Evolutionary conservation across 495 filamentous ascomycete species (phyloP), one percentile per base, ranked within the genome.

Genomic region (Patellaria atrata): DNA sequence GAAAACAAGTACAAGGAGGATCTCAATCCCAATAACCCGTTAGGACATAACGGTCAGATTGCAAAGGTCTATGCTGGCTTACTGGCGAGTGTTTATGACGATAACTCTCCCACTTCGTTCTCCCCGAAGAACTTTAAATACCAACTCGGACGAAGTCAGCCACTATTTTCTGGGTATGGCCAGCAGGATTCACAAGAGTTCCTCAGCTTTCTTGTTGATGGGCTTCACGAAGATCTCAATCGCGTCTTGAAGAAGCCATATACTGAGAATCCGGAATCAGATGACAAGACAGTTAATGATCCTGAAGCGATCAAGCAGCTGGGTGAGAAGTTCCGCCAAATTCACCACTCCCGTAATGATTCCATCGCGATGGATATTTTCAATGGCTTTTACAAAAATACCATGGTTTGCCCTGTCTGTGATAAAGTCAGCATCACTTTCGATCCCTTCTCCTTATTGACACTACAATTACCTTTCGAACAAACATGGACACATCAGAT

Each of bases 101-200:
- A 73, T 5, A 65, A 65, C 6, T 49, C 66, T 0, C 67, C 70
- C 7, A 59, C 60, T 14, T 78, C 76, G 3, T 65, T 92, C 39
- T 62, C 73, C 0, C 89, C 89, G 0, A 60, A 72, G 11, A 62
- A 73, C 13, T 84, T 96, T 57, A 94, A 94, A 50, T 64, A 65
- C 23, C 71, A 73, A 8, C 75, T 94, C 28, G 84, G 89, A 25
- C 67, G 71, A 31, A 77, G 78, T 52, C 79, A 80, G 12, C 73
- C 82, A 3, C 67, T 79, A 5, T 94, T 96, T 48, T 91, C 84
- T 3, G 87, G 89, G 3, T 96, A 86, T 48, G 84, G 82, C 3
- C 89, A 97, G 52, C 89, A 97, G 51, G 89, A 97, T 52, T 87
- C 89, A 0, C 89, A 97, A 48, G 89, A 97, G 44, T 96, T 96